Percentiles rank a stretch among this genome's conserved stretches.
These are phyloP conservation scores for Hygrocybe punicea DNA, from an alignment of 768 basidiomycete species.

Conservation along the genomic window DNA sequence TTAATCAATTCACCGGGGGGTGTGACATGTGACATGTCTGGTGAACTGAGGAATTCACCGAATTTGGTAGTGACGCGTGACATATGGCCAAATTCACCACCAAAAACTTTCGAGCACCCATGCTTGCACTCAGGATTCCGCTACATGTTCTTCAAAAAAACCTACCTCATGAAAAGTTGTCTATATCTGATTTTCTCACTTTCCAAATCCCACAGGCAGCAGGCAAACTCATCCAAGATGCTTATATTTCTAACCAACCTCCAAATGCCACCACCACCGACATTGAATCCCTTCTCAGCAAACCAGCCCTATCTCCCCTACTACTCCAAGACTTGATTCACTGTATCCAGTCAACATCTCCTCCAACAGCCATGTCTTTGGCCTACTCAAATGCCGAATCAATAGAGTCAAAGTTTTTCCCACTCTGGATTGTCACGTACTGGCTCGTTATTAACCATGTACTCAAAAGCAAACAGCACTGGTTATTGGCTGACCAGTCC, in stretches of 20 bases:
- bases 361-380: background rate
- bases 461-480: background rate
- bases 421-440: background rate
- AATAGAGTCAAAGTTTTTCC: background rate
- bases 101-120: no score
- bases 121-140: no score
- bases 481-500: background rate
- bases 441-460: background rate
- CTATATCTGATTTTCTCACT: background rate
- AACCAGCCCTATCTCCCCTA: background rate
- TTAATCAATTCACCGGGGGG: slow-evolving; percentile 15
- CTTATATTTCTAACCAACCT: background rate
- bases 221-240: background rate
- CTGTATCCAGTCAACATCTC: background rate
- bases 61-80: background rate
- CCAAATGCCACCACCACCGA: background rate
- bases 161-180: background rate
- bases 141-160: no score
- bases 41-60: slow-evolving; percentile 11
- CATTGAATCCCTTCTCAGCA: background rate
- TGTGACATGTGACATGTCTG: slow-evolving; percentile 16
- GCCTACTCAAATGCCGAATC: background rate
- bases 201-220: background rate
- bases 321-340: background rate
- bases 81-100: background rate